Percentiles rank a stretch among this genome's conserved stretches.
phyloP scores from a whole-genome alignment of 2,329 filamentous ascomycete species.

The Diaporthe sp. region DNA sequence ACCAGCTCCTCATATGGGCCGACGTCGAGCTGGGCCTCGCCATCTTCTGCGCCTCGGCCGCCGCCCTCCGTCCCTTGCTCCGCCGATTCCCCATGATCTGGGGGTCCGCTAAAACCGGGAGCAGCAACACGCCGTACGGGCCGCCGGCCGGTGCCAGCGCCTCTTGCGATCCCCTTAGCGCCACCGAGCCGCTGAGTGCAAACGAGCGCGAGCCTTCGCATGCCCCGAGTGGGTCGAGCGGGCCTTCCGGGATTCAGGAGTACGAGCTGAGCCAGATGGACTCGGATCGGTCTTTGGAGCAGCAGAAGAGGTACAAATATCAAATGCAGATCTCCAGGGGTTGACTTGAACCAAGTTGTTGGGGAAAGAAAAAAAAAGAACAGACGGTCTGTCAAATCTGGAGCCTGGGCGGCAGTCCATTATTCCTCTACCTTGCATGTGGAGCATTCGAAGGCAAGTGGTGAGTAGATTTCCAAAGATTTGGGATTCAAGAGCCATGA shows the following conservation, averaged over 20 bases:
- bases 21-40: conserved; percentile 44
- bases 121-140: background rate
- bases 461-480: background rate
- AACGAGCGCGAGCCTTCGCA: background rate
- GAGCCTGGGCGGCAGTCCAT: background rate
- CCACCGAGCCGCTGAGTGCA: background rate
- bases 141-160: background rate
- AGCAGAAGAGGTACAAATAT: background rate
- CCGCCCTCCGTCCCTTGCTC: conserved; percentile 50
- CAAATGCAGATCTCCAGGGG: background rate
- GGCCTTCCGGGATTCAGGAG: conserved; percentile 32
- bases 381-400: background rate
- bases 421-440: too few relatives aligned
- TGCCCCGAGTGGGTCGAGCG: background rate
- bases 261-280: conserved; percentile 41
- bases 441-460: background rate
- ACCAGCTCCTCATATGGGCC: conserved; percentile 51
- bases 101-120: background rate
- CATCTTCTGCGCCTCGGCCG: conserved; percentile 49
- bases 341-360: too few relatives aligned
- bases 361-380: too few relatives aligned
- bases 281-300: background rate
- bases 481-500: background rate
- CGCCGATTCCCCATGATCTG: background rate
- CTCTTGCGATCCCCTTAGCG: background rate